Conservation (phyloP, 2,329 filamentous ascomycete species). For the Hymenoscyphus linearis region DNA sequence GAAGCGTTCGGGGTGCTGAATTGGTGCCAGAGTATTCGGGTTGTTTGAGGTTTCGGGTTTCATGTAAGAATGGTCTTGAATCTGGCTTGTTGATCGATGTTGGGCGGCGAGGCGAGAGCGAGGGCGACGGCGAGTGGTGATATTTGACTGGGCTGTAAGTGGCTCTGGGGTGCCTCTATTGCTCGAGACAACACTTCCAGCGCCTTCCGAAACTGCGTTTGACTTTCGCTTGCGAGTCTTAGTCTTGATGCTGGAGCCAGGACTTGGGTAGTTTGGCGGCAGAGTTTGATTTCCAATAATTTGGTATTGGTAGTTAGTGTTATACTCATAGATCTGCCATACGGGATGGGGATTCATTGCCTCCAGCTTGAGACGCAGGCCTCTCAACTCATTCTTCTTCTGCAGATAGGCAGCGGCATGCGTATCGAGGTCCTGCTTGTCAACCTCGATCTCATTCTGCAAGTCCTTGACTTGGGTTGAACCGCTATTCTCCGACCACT, state of each 20-base stretch:
- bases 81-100: background rate
- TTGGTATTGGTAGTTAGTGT: background rate
- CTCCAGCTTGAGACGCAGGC: background rate
- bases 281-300: background rate
- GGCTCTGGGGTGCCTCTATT: background rate
- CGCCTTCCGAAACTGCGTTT: background rate
- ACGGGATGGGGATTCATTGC: background rate
- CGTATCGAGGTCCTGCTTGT: background rate
- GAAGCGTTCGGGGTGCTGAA: background rate
- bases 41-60: background rate
- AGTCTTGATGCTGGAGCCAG: background rate
- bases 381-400: background rate
- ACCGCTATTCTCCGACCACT: background rate
- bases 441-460: background rate
- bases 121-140: background rate
- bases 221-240: background rate
- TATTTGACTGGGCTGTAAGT: no score
- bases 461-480: background rate
- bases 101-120: background rate
- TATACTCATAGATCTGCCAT: background rate
- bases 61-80: background rate
- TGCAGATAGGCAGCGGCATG: background rate
- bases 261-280: background rate
- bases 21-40: background rate
- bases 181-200: background rate